Evolutionary conservation across 2,329 filamentous ascomycete species (phyloP).

Genomic region (Penicillium sp.): DNA sequence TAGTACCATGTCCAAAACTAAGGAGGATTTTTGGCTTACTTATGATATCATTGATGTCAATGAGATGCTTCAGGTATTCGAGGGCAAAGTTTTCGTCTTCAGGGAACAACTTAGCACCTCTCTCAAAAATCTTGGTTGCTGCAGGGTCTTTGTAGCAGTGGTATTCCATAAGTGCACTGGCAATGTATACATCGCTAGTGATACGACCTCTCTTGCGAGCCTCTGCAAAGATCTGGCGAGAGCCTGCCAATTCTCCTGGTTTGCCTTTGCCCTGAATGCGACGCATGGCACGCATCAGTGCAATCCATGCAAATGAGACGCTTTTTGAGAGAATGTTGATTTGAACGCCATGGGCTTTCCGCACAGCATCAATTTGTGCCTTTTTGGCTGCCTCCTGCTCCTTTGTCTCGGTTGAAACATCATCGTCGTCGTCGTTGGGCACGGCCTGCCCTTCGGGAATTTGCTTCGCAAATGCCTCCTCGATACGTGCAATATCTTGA

Average conservation of each 20-base stretch:
- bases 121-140: slow-evolving; percentile 92
- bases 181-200: slow-evolving; percentile 92
- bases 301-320: slow-evolving; percentile 93
- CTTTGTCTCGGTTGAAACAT: slow-evolving; percentile 52
- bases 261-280: slow-evolving; percentile 82
- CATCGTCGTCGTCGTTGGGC: slow-evolving; percentile 55
- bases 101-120: slow-evolving; percentile 88
- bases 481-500: slow-evolving; percentile 57
- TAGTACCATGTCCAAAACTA: slow-evolving; percentile 6
- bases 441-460: slow-evolving; percentile 40
- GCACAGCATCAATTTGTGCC: slow-evolving; percentile 57
- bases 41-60: slow-evolving; percentile 87
- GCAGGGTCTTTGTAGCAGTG: slow-evolving; percentile 93
- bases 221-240: slow-evolving; percentile 85
- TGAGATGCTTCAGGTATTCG: slow-evolving; percentile 92
- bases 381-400: slow-evolving; percentile 54
- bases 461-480: slow-evolving; percentile 53
- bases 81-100: slow-evolving; percentile 91
- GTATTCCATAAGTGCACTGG: slow-evolving; percentile 88
- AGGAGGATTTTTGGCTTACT: slow-evolving; percentile 60
- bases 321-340: slow-evolving; percentile 76
- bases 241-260: slow-evolving; percentile 70
- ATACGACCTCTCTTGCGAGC: slow-evolving; percentile 83
- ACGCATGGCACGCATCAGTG: slow-evolving; percentile 88
- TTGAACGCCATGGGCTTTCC: slow-evolving; percentile 69